Evolutionary conservation across 768 basidiomycete genomes (phyloP), one percentile per base, ranked within the genome.

Genomic region (Tulasnella sp.): DNA sequence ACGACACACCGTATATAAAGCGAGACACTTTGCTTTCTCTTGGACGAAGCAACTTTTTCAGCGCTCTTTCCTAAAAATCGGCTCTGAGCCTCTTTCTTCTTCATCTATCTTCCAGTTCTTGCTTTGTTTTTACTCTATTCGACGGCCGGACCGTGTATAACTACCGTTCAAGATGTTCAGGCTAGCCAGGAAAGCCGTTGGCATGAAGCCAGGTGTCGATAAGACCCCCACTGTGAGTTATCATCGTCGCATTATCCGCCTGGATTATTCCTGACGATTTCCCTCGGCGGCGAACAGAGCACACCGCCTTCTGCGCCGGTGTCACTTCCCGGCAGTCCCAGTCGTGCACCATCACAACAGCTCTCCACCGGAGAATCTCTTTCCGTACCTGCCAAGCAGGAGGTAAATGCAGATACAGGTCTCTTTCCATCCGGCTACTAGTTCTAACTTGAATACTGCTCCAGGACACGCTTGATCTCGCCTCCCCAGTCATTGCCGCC

Each of bases 1-100:
- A 69, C 64, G 64, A 37, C 16, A 69, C 64, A 69, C 64, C 34
- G 31, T 69, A 69, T 69, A 69, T 69, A 69, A 69, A 69, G 64
- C 64, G 16, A 69, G 64, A 12, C 18, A 37, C 28, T 69, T 31
- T 37, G 64, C 64, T 31, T 69, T 34, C 64, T 31, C 64, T 69
- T 69, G 64, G 34, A 20, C 64, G 28, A 37, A 69, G 34, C 64
- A 69, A 69, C 31, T n/a, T n/a, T n/a, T 60, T 64, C 64, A 69
- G 28, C 64, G 28, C 31, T 69, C 64, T 69, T 69, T 69, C 16
- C 20, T 18, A 69, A 37, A 69, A 69, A 28, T 12, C 64, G 64
- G 64, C 64, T 69, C 34, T 20, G 4, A 69, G 31, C 28, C 28
- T 69, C 31, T 60, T 37, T 34, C 28, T 37, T 69, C 64, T 37